Percentiles rank a stretch among this genome's conserved stretches.
phyloP scores from a whole-genome alignment of 768 basidiomycete genomes.

The Holtermanniella nyarrowii region DNA sequence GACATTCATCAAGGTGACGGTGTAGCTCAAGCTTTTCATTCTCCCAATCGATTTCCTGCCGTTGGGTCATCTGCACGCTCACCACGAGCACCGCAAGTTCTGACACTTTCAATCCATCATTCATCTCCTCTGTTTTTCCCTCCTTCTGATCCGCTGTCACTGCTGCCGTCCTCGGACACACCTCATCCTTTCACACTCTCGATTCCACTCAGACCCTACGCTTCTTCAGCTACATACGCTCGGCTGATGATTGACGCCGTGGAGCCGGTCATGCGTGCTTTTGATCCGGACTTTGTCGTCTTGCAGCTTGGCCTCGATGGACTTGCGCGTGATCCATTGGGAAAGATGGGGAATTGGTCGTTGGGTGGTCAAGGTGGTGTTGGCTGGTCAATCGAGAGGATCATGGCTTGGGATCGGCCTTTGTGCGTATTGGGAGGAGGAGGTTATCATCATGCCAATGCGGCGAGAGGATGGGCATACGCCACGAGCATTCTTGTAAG shows the following conservation, averaged over 20 bases:
- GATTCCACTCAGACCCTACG: slow-evolving; percentile 64
- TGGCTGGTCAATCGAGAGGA: slow-evolving; percentile 47
- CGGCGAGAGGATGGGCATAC: slow-evolving; percentile 76
- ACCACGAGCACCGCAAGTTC: slow-evolving; percentile 39
- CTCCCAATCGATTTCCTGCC: slow-evolving; percentile 27
- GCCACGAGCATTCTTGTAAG: slow-evolving; percentile 66
- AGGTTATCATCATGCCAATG: slow-evolving; percentile 74
- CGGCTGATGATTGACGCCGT: slow-evolving; percentile 55
- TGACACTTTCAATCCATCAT: slow-evolving; percentile 77
- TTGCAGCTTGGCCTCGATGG: slow-evolving; percentile 83
- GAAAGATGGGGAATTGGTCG: slow-evolving; percentile 59
- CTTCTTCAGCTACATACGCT: slow-evolving; percentile 54
- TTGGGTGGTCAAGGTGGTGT: slow-evolving; percentile 51
- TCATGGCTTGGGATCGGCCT: slow-evolving; percentile 24
- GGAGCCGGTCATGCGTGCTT: slow-evolving; percentile 52
- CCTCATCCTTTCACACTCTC: slow-evolving; percentile 62
- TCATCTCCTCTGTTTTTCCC: slow-evolving; percentile 77
- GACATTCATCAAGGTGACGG: slow-evolving; percentile 88
- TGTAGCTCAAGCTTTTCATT: slow-evolving; percentile 56
- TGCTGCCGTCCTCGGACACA: slow-evolving; percentile 41
- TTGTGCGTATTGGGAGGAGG: slow-evolving; percentile 46
- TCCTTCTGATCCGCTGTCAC: slow-evolving; percentile 17
- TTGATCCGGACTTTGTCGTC: slow-evolving; percentile 65
- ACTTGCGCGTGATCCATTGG: slow-evolving; percentile 69
- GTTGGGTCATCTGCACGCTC: slow-evolving; percentile 40